Base-by-base conservation (phyloP, 2,329 filamentous ascomycete genomes). In the Aspergillus nomiae region DNA sequence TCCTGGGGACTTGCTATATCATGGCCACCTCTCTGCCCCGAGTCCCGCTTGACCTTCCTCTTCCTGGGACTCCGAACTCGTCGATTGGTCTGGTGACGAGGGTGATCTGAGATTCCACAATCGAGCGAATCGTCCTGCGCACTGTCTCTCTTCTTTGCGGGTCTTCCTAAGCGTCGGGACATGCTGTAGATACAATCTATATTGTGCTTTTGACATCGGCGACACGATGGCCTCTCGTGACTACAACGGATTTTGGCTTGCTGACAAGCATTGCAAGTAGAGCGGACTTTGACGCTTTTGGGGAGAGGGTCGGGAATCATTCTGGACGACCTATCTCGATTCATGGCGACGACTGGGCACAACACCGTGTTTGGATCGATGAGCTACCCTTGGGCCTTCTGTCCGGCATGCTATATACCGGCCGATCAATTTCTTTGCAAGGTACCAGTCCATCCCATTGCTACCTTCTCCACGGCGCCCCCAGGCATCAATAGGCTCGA, bases 191-290 rank as follows among this genome's bases (percentile, higher is more conserved):
- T 65, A 34, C 76, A 77, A 4, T 70, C 67, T 4, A 76, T 71
- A 24, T 74, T 73, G 21, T 77, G 74, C 38, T 74, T 76, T 53
- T 72, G 72, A 36, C 76, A 77, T 36, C 76, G 66, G 19, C 70
- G 71, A 62, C 76, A 77, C 1, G 74, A 71, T 9, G 74, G 74
- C 26, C 71, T 76, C 58, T 77, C 74, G 62, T 77, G 76, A 28
- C 75, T 75, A 68, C 76, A 77, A 9, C 75, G 71, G 19, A 77
- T 77, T 45, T 77, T 77, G 11, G 76, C 76, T 59, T 76, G 74
- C 53, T 77, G 76, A 28, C 76, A 77, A n/a, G 76, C 74, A 60
- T 77, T 77, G 67, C 76, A 77, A 9, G 76, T 77, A 7, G 74
- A 76, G 53, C 76, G 73, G 24, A 76, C 69, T 53, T 77, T 77